phyloP scores from a whole-genome alignment of 495 filamentous ascomycete species.

The Tetracladium setigerum region DNA sequence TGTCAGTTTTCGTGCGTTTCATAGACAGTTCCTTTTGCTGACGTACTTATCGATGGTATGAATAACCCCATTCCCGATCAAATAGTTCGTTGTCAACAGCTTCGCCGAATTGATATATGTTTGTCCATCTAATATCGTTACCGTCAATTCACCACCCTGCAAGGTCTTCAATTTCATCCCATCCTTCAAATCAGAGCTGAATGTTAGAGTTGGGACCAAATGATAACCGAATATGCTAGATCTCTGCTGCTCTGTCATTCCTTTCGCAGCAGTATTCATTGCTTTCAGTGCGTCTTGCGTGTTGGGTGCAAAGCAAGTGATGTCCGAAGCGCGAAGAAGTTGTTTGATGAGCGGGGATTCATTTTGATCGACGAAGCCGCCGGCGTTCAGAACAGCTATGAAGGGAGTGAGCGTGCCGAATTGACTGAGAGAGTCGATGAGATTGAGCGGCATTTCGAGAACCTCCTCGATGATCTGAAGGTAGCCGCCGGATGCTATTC shows the following conservation, averaged over 20 bases:
- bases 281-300: neutral
- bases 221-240: neutral
- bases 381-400: too few species aligned
- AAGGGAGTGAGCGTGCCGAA: neutral
- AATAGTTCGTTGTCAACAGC: neutral
- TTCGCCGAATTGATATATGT: neutral
- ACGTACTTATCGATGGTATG: constrained; percentile 2
- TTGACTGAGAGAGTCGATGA: neutral
- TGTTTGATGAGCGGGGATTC: too few species aligned
- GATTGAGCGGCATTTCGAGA: neutral
- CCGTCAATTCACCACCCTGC: neutral
- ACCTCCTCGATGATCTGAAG: constrained; percentile 1
- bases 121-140: neutral
- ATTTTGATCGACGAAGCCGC: too few species aligned
- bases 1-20: too few species aligned
- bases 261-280: neutral
- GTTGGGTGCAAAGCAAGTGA: constrained; percentile 5
- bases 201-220: neutral
- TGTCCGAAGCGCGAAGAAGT: neutral
- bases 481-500: constrained; percentile 1
- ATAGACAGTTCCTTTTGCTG: too few species aligned
- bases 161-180: neutral
- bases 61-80: neutral
- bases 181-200: neutral
- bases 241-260: neutral